phyloP scores from a whole-genome alignment of 257 asterid genomes.

The Thymus mandschuricus region DNA sequence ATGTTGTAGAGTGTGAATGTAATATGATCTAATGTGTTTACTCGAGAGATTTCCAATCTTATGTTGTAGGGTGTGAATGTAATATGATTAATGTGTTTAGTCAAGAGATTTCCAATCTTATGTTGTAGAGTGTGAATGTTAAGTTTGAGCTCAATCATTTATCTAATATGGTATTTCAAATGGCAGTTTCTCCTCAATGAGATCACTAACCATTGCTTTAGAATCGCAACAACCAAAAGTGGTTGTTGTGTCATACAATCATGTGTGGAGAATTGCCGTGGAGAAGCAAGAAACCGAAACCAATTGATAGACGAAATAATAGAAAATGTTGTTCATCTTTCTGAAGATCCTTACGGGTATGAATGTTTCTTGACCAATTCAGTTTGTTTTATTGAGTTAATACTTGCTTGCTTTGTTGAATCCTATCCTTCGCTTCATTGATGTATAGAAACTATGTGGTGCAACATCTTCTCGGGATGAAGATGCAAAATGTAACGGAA shows the following conservation, averaged over 20 bases:
- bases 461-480: slow-evolving; percentile 66
- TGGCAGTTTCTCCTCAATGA: slow-evolving; percentile 58
- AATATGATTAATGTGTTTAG: too few species aligned
- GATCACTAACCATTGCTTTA: slow-evolving; percentile 50
- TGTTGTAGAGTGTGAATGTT: too few species aligned
- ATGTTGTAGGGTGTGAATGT: too few species aligned
- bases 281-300: slow-evolving; percentile 49
- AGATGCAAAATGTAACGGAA: slow-evolving; percentile 43
- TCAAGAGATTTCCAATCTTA: too few species aligned
- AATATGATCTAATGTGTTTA: too few species aligned
- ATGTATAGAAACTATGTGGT: slow-evolving; percentile 74
- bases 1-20: too few species aligned
- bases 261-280: slow-evolving; percentile 58
- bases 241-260: slow-evolving; percentile 81
- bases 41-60: too few species aligned
- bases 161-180: slow-evolving; percentile 31
- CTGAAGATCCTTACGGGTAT: slow-evolving; percentile 84
- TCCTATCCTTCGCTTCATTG: slow-evolving; percentile 12
- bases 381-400: slow-evolving; percentile 4
- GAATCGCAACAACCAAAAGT: slow-evolving; percentile 62
- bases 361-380: slow-evolving; percentile 8
- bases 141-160: slow-evolving; percentile 2
- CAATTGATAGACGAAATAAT: slow-evolving; percentile 50
- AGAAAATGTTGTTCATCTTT: slow-evolving; percentile 49
- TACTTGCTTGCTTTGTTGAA: neutral